Conservation (phyloP, 2,329 filamentous ascomycete species). For the Aureobasidium melanogenum region DNA sequence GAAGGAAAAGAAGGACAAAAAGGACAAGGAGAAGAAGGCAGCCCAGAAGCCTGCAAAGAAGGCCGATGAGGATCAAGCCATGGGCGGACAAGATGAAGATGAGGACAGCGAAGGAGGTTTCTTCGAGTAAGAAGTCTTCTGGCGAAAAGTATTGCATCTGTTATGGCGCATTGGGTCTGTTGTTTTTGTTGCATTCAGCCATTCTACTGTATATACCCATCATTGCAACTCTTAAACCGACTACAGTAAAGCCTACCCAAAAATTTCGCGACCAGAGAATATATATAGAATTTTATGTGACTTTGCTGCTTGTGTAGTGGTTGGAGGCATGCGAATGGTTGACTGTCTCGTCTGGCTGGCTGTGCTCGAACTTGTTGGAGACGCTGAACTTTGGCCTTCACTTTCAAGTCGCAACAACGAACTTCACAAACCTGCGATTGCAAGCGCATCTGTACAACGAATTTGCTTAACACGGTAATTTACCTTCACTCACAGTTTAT, state of each 20-base stretch:
- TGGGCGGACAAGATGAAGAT: conserved; percentile 19
- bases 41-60: conserved; percentile 4
- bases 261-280: background rate
- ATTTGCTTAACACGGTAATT: background rate
- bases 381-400: background rate
- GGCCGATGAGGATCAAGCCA: background rate
- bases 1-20: conserved; percentile 3
- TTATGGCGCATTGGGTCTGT: background rate
- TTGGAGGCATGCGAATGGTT: too few species aligned
- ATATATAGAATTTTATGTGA: background rate
- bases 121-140: conserved; percentile 20
- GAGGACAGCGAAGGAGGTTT: conserved; percentile 29
- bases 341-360: background rate
- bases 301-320: background rate
- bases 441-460: background rate
- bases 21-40: conserved; percentile 4
- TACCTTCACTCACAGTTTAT: background rate
- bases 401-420: background rate
- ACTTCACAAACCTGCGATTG: background rate
- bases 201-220: conserved; percentile 5
- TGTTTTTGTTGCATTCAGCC: background rate
- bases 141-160: background rate
- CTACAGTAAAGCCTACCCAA: background rate
- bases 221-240: background rate
- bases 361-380: background rate